Base-by-base conservation (phyloP, 768 basidiomycete species). In the Podaxis sp. region DNA sequence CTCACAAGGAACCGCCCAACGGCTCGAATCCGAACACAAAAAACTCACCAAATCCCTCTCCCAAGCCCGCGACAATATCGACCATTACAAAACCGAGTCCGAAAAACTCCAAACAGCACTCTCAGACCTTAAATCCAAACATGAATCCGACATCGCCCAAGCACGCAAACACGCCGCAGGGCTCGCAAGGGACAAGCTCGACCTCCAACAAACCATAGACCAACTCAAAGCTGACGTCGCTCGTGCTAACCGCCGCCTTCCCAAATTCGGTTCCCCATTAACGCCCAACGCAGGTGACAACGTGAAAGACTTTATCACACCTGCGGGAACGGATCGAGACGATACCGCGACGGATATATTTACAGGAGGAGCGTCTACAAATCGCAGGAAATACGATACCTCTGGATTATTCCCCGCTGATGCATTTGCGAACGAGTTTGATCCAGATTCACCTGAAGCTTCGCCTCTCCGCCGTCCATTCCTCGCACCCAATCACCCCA, bases 131-230 rank as follows among this genome's bases (percentile, higher is more conserved):
- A 93, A 91, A 70, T 82, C 84, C 56, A 95, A 94, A 71, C 95
- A 98, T 69, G 96, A 98, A 75, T 93, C 94, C 13, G 94, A 97
- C 63, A 83, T 98, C 61, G 97, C 96, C 2, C 89, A 91, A 62
- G 91, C 93, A 66, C 83, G 95, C 50, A 92, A 92, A 73, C 85
- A 89, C 57, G 87, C 90, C 1, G 95, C 95, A 1, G 88, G 90
- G 25, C 80, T 98, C 25, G 87, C 89, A 66, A 84, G 96, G 63
- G 97, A 99, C 72, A 96, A 95, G 77, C 88, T 86, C 27, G 96
- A 99, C 66, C 78, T 99, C 42, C 91, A 95, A 70, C 84, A 87
- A 62, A 77, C 84, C 3, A 76, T 98, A 25, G 94, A 97, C 66
- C 77, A 80, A 3, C 71, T 92, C 69, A 92, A 90, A 74, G 80